These are phyloP conservation scores for Lichenothelia convexa DNA, from an alignment of 495 filamentous ascomycete species.

Conservation along the genomic window DNA sequence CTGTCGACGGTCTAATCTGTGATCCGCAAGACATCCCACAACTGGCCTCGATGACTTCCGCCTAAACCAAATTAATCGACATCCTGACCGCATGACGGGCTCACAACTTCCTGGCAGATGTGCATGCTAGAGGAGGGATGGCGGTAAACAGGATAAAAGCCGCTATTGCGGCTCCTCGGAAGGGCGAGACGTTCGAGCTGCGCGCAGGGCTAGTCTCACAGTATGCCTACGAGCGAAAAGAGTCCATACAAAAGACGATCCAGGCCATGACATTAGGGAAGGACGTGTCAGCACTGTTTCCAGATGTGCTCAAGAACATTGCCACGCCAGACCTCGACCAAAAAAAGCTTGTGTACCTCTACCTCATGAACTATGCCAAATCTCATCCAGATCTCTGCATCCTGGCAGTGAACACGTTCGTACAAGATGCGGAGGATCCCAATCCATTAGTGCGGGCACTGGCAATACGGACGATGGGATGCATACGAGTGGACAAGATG, in stretches of 20 bases:
- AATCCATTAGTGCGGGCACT: slow-evolving; percentile 90
- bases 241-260: slow-evolving; percentile 98
- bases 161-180: slow-evolving; percentile 78
- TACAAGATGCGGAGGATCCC: slow-evolving; percentile 97
- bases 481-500: slow-evolving; percentile 98
- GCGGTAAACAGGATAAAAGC: slow-evolving; percentile 91
- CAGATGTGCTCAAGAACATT: slow-evolving; percentile 98
- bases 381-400: slow-evolving; percentile 98
- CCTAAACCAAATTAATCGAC: no score
- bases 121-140: slow-evolving; percentile 33
- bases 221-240: slow-evolving; percentile 97
- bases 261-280: slow-evolving; percentile 99
- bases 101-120: slow-evolving; percentile 29
- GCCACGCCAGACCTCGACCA: slow-evolving; percentile 88
- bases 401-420: slow-evolving; percentile 96
- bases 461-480: slow-evolving; percentile 98
- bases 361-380: slow-evolving; percentile 99
- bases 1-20: no score
- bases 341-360: slow-evolving; percentile 98
- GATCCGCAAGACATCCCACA: no score
- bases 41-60: no score
- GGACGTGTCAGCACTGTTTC: slow-evolving; percentile 93
- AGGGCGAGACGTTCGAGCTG: slow-evolving; percentile 97
- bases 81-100: no score
- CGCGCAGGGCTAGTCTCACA: slow-evolving; percentile 94